Evolutionary conservation across 108 stramenopile species (phyloP).

Genomic region (Fistulifera pelliculosa): DNA sequence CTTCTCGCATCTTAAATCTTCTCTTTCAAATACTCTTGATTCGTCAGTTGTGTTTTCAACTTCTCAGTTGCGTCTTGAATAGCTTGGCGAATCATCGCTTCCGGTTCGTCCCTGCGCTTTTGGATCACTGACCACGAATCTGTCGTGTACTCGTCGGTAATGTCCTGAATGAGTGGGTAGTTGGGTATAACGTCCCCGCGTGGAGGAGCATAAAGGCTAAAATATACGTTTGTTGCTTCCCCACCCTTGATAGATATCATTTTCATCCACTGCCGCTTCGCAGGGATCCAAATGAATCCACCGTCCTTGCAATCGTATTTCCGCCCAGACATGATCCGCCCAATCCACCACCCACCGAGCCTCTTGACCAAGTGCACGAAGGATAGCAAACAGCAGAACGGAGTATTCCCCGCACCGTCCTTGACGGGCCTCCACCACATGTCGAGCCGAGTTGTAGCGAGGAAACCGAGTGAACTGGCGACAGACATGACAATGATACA

Average conservation of each 20-base stretch:
- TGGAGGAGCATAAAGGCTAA: slow-evolving; percentile 35
- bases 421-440: slow-evolving; percentile 25
- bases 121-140: slow-evolving; percentile 22
- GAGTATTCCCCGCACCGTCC: slow-evolving; percentile 62
- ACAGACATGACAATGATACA: slow-evolving; percentile 52
- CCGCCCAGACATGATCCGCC: slow-evolving; percentile 68
- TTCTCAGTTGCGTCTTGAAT: slow-evolving; percentile 1
- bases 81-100: slow-evolving; percentile 2
- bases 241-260: slow-evolving; percentile 51
- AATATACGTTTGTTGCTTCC: slow-evolving; percentile 61
- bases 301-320: slow-evolving; percentile 19
- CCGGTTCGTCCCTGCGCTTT: slow-evolving; percentile 30
- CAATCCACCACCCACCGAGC: slow-evolving; percentile 63
- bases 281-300: slow-evolving; percentile 72
- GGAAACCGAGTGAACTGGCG: slow-evolving; percentile 45
- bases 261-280: slow-evolving; percentile 55
- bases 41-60: slow-evolving; percentile 4
- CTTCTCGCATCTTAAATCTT: too few species aligned
- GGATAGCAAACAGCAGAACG: slow-evolving; percentile 46
- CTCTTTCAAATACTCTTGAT: background rate
- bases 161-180: slow-evolving; percentile 28
- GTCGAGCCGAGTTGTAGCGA: slow-evolving; percentile 43
- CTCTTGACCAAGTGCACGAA: slow-evolving; percentile 38
- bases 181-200: background rate
- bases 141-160: slow-evolving; percentile 27